These are phyloP conservation scores for Haplosporangium gracile DNA, from an alignment of 192 early-diverging fungal species.

Conservation along the genomic window DNA sequence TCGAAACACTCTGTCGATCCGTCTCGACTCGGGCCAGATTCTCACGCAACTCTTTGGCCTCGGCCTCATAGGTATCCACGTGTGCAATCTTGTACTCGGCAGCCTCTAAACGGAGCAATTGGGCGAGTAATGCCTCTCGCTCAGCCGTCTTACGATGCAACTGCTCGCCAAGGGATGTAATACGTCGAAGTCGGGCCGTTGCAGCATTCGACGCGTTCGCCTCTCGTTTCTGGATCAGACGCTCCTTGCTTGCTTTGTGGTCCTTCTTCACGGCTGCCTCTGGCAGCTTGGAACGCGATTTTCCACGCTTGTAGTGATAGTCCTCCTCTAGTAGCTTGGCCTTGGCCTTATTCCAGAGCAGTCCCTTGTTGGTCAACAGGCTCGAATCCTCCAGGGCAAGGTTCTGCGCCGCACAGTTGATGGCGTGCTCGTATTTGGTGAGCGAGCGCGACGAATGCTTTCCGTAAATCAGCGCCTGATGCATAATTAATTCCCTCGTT, in stretches of 20 bases:
- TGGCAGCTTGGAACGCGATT: constrained; percentile 67
- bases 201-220: constrained; percentile 59
- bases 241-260: constrained; percentile 33
- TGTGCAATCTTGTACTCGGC: constrained; percentile 34
- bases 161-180: constrained; percentile 51
- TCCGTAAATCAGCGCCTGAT: constrained; percentile 68
- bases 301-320: constrained; percentile 69
- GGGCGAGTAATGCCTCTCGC: constrained; percentile 30
- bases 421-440: constrained; percentile 66
- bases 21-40: constrained; percentile 36
- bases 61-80: constrained; percentile 30
- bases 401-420: constrained; percentile 62
- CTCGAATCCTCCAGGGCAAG: constrained; percentile 62
- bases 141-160: constrained; percentile 49
- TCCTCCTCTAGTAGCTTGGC: constrained; percentile 62
- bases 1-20: constrained; percentile 31
- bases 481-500: constrained; percentile 59
- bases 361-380: constrained; percentile 60
- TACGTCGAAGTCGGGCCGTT: constrained; percentile 41
- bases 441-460: constrained; percentile 63
- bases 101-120: constrained; percentile 40
- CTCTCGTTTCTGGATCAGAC: constrained; percentile 54
- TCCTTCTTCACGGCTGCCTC: constrained; percentile 53
- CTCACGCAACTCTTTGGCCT: constrained; percentile 34
- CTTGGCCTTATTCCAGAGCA: constrained; percentile 64